Base-by-base conservation (phyloP, 2,329 filamentous ascomycete genomes). In the Diaporthe eres region DNA sequence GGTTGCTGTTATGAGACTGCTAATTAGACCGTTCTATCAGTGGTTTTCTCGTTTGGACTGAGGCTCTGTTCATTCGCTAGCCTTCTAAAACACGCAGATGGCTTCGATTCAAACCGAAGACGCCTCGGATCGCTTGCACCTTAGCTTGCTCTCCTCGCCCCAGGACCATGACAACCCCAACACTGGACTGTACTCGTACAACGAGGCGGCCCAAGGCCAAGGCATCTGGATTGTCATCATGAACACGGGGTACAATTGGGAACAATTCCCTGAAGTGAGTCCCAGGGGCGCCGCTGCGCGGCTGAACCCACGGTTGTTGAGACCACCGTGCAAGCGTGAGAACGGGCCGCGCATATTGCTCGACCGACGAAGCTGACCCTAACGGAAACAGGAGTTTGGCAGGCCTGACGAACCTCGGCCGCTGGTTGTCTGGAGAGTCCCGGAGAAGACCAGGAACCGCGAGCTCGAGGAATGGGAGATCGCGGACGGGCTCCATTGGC, bases 201-300 rank as follows among this genome's bases (percentile, higher is more conserved):
- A 28, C 9, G 39, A 65, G 4, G 44, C n/a, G 1, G 74, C 74
- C 2, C 55, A 58, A 3, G 74, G 74, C 8, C 31, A 67, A 13
- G 74, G 74, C 4, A 67, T 42, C 9, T 75, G 68, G 68, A 34
- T 75, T 0, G 58, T 72, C 19, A 51, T 75, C 9, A 75, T 75
- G 39, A 67, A 75, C 8, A 73, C 74, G 0, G 74, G 74, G 60
- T 75, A 37, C 22, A 67, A 75, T 28, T 68, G 53, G 58, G 37
- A 73, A 34, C 51, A 57, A 7, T 73, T 73, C 19, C 74, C 74
- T 15, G 51, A 73, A 51, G 74, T 73, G 34, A 67, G 74, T 75
- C 31, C 12, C 4, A n/a, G 2, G 9, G 25, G 4, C 10, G n/a
- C 13, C 5, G 22, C 17, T 22, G 7, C 31, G n/a, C 3, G 13